Conservation (phyloP, 1,284 basidiomycete species). For the Heterobasidion irregulare region DNA sequence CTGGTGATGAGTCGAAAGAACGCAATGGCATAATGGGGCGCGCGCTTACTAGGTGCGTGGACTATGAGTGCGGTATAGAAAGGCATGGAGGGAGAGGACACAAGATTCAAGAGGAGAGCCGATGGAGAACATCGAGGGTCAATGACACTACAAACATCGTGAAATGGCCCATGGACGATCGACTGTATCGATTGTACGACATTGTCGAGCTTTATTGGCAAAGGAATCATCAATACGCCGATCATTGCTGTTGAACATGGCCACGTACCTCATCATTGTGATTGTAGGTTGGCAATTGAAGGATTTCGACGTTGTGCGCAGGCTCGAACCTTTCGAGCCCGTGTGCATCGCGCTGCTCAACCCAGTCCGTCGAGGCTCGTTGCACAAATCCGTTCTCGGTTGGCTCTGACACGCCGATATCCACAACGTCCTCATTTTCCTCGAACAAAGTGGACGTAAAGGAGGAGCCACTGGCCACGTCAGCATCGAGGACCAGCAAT, state of each 20-base stretch:
- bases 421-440: constrained; percentile 58
- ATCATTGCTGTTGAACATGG: neutral
- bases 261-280: constrained; percentile 32
- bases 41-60: constrained; percentile 20
- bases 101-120: constrained; percentile 36
- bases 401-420: constrained; percentile 48
- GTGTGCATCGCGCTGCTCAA: constrained; percentile 53
- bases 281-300: constrained; percentile 39
- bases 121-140: constrained; percentile 42
- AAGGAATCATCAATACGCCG: neutral
- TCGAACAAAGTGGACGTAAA: constrained; percentile 37
- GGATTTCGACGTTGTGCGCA: constrained; percentile 50
- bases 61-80: constrained; percentile 50
- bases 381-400: constrained; percentile 29
- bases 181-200: constrained; percentile 24
- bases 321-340: constrained; percentile 59
- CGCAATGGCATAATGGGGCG: neutral
- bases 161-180: constrained; percentile 50
- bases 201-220: constrained; percentile 3
- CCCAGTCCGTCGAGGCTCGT: constrained; percentile 60
- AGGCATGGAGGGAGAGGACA: constrained; percentile 35
- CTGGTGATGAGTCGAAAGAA: constrained; percentile 16
- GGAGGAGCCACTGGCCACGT: constrained; percentile 22
- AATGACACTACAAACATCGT: constrained; percentile 37
- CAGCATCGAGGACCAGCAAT: constrained; percentile 42